Conservation (phyloP, 1,139 yeast species). For the Blastobotrys persicus region DNA sequence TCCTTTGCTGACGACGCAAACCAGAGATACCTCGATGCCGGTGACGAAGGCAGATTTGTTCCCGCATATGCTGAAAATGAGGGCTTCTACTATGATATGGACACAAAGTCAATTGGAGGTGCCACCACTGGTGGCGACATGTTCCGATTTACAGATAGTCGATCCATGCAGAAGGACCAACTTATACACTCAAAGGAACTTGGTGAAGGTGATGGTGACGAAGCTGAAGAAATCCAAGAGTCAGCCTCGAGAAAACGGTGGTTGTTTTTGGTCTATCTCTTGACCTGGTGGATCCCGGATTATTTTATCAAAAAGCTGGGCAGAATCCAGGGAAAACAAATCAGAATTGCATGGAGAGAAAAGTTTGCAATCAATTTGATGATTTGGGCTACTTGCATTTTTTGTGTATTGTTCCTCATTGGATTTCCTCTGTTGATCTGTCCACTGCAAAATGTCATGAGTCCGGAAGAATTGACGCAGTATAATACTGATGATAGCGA, state of each 20-base stretch:
- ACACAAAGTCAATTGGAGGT: slow-evolving; percentile 37
- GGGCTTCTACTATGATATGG: slow-evolving; percentile 37
- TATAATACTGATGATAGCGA: slow-evolving; percentile 35
- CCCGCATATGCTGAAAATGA: slow-evolving; percentile 30
- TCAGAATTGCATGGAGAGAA: slow-evolving; percentile 45
- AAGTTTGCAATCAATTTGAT: slow-evolving; percentile 43
- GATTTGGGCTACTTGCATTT: slow-evolving; percentile 41
- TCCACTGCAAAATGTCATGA: slow-evolving; percentile 41
- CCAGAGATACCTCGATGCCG: slow-evolving; percentile 30
- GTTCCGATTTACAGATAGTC: slow-evolving; percentile 37
- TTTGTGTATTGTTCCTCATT: slow-evolving; percentile 38
- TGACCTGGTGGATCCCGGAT: slow-evolving; percentile 44
- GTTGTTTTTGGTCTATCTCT: slow-evolving; percentile 40
- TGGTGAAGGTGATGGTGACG: slow-evolving; percentile 38
- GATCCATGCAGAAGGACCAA: slow-evolving; percentile 32
- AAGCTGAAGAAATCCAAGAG: slow-evolving; percentile 31
- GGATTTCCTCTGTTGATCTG: slow-evolving; percentile 43
- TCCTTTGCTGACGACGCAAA: slow-evolving; percentile 35
- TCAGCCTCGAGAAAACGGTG: slow-evolving; percentile 36
- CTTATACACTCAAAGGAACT: slow-evolving; percentile 34
- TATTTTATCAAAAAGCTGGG: slow-evolving; percentile 35
- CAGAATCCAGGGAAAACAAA: slow-evolving; percentile 37
- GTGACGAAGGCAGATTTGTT: slow-evolving; percentile 19
- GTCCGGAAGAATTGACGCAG: slow-evolving; percentile 35
- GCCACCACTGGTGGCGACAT: slow-evolving; percentile 38